Evolutionary conservation across 2,329 filamentous ascomycete genomes (phyloP).

Genomic region (Alternaria brassicae): DNA sequence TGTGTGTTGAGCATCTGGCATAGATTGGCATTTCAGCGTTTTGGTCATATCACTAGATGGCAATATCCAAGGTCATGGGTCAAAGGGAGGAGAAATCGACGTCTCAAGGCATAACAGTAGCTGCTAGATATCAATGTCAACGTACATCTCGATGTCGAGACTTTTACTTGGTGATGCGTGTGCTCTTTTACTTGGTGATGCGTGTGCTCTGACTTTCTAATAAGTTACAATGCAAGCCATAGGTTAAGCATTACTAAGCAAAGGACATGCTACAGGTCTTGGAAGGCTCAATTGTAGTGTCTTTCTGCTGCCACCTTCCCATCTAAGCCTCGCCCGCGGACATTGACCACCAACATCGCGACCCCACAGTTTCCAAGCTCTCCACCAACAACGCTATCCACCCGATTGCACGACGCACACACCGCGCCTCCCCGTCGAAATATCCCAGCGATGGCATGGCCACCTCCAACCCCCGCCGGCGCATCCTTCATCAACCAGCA

Average conservation of each 20-base stretch:
- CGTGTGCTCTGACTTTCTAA: neutral
- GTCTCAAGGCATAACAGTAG: conserved; percentile 1
- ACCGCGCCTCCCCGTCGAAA: neutral
- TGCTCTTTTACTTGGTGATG: neutral
- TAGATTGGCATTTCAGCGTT: conserved; percentile 17
- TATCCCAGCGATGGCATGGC: conserved; percentile 9
- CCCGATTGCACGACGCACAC: conserved; percentile 1
- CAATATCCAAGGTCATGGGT: conserved; percentile 5
- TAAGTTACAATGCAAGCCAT: neutral
- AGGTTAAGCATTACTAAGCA: neutral
- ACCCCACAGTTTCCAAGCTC: conserved; percentile 8
- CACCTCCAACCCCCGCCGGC: neutral
- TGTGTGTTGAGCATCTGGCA: conserved; percentile 9
- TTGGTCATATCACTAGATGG: conserved; percentile 18
- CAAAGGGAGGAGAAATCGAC: neutral
- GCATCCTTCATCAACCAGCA: neutral
- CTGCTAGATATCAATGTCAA: conserved; percentile 2
- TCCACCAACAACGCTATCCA: neutral
- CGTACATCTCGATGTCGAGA: neutral
- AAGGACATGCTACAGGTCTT: neutral
- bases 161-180: neutral
- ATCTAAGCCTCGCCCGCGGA: conserved; percentile 29
- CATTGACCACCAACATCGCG: conserved; percentile 5
- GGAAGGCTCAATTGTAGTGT: neutral
- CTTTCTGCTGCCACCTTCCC: conserved; percentile 27